Evolutionary conservation across 2,329 filamentous ascomycete species (phyloP).

Genomic region (Thielaviopsis ethacetica): DNA sequence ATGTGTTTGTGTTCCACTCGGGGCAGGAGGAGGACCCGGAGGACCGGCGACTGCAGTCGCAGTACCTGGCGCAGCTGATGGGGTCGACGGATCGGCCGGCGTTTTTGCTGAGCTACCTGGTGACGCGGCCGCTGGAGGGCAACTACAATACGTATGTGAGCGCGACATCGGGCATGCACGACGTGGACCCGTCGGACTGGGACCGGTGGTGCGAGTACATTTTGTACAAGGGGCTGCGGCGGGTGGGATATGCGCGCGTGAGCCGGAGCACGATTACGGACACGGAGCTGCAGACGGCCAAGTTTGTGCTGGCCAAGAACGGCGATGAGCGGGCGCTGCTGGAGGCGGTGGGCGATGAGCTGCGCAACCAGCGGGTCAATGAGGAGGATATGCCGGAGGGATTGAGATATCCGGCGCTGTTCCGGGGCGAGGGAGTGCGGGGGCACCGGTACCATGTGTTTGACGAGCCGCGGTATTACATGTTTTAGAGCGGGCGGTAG

Average conservation of each 20-base stretch:
- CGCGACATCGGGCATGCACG: conserved; percentile 74
- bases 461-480: conserved; percentile 66
- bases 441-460: conserved; percentile 94
- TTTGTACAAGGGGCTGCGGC: conserved; percentile 73
- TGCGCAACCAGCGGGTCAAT: conserved; percentile 39
- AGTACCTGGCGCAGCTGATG: conserved; percentile 83
- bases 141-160: conserved; percentile 97
- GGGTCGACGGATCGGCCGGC: conserved; percentile 62
- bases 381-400: conserved; percentile 64
- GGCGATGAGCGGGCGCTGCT: conserved; percentile 35
- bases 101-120: conserved; percentile 79
- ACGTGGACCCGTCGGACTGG: conserved; percentile 86
- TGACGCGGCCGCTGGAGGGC: conserved; percentile 75
- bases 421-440: conserved; percentile 70
- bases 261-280: conserved; percentile 87
- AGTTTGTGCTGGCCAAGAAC: conserved; percentile 66
- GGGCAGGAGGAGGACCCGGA: conserved; percentile 94
- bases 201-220: conserved; percentile 99
- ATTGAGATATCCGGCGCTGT: conserved; percentile 68
- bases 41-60: conserved; percentile 69
- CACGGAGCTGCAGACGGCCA: conserved; percentile 90
- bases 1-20: conserved; percentile 97
- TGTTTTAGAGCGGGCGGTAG: conserved; percentile 11
- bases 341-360: conserved; percentile 29
- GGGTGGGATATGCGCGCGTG: conserved; percentile 79